Base-by-base conservation (phyloP, 495 filamentous ascomycete species). In the Neurospora sp. region DNA sequence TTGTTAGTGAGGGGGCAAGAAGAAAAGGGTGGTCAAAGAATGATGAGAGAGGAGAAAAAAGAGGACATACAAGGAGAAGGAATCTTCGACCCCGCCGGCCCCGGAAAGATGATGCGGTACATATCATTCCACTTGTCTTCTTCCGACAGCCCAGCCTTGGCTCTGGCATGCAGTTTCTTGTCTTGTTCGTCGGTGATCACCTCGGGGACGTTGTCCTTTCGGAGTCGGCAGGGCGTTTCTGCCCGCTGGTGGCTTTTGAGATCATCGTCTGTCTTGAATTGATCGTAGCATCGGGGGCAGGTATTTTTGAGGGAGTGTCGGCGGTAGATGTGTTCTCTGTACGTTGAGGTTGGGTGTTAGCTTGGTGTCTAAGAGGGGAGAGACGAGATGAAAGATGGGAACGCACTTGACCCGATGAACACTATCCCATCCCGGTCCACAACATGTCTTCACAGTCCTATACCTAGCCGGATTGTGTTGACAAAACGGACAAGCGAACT, bases 361-460 rank as follows among this genome's bases (percentile, higher is more conserved):
- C 8, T 1, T 37, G 11, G 31, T 69, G 16, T 70, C 14, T 27
- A 9, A 70, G 1, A 0, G 6, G 39, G 16, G 40, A 23, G 23
- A 4, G 27, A 40, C 37, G 4, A 70, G 27, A 37, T 54, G n/a
- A 20, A 37, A 6, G 1, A 12, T 6, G 7, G 27, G 8, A 54
- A 75, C 83, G 71, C 74, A 84, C 84, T 86, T 86, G 42, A 86
- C 76, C 4, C 84, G 80, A 75, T 86, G 84, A 4, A 84, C 78
- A 31, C 81, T 77, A 14, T 74, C 72, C 83, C 83, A 86, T 5
- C 83, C 83, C 2, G 83, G 83, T 1, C 82, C 83, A 20, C 78
- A 77, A 59, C 84, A 86, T 5, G 82, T 81, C 62, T 78, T 78
- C 7, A 82, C 76, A 4, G 75, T 78, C 73, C 72, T 77, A 46